Evolutionary conservation across 1,284 basidiomycete species (phyloP).

Genomic region (Ustilago lituana): DNA sequence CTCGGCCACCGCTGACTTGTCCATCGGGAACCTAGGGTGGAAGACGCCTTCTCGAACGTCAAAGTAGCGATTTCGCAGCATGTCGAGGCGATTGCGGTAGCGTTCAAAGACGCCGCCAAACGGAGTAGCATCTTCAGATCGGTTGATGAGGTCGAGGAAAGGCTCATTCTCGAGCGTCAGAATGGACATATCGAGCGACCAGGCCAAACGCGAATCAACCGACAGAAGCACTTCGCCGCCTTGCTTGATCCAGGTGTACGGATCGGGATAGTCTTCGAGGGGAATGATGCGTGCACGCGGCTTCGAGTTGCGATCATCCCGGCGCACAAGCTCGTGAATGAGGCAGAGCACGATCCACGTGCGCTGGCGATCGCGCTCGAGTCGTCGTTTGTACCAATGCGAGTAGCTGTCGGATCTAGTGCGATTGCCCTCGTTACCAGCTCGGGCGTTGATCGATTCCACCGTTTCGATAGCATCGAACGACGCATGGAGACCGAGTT

Average conservation of each 20-base stretch:
- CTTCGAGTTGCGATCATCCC: slow-evolving; percentile 25
- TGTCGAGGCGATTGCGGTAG: slow-evolving; percentile 26
- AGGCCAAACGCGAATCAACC: slow-evolving; percentile 38
- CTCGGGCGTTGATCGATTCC: not conserved
- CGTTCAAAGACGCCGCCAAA: slow-evolving; percentile 39
- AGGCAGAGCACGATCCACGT: slow-evolving; percentile 52
- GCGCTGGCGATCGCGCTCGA: slow-evolving; percentile 45
- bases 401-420: slow-evolving; percentile 23
- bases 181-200: slow-evolving; percentile 40
- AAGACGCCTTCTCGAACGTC: slow-evolving; percentile 28
- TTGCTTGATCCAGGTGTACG: slow-evolving; percentile 30
- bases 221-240: slow-evolving; percentile 36
- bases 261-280: slow-evolving; percentile 38
- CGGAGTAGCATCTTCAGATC: slow-evolving; percentile 26
- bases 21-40: slow-evolving; percentile 36
- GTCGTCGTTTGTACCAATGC: slow-evolving; percentile 7
- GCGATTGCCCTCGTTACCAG: not conserved
- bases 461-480: slow-evolving; percentile 15
- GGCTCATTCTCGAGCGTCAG: slow-evolving; percentile 32
- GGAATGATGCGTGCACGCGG: slow-evolving; percentile 35
- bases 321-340: slow-evolving; percentile 32
- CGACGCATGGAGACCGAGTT: slow-evolving; percentile 60
- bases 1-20: slow-evolving; percentile 42
- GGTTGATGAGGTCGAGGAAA: slow-evolving; percentile 27
- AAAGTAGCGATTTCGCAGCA: slow-evolving; percentile 36